Evolutionary conservation across 1,284 basidiomycete species (phyloP).

Genomic region (Ustilago tritici): DNA sequence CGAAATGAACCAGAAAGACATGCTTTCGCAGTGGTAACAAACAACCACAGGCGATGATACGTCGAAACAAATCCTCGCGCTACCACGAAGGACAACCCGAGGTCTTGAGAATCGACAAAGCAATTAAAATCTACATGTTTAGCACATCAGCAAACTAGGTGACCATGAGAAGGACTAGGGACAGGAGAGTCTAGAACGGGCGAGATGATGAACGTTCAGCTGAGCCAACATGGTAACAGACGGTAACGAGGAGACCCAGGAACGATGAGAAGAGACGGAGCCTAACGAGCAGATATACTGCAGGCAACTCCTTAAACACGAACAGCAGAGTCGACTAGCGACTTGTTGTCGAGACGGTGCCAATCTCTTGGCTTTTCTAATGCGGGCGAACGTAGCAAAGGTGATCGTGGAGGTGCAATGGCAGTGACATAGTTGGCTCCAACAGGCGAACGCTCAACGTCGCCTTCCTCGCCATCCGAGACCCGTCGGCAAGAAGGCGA

Average conservation of each 20-base stretch:
- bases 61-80: not conserved
- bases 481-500: slow-evolving; percentile 30
- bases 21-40: not conserved
- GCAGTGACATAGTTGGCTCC: slow-evolving; percentile 26
- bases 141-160: slow-evolving; percentile 9
- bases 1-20: too few species aligned
- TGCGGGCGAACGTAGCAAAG: slow-evolving; percentile 12
- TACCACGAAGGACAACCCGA: not conserved
- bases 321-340: slow-evolving; percentile 33
- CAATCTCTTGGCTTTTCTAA: slow-evolving; percentile 37
- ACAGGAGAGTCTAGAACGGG: not conserved
- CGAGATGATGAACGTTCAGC: not conserved
- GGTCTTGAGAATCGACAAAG: not conserved
- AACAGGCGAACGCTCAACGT: slow-evolving; percentile 19
- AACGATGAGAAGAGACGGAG: not conserved
- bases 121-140: slow-evolving; percentile 19
- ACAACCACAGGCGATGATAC: not conserved
- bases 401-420: slow-evolving; percentile 11
- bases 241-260: not conserved
- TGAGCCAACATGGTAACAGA: not conserved
- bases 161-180: not conserved
- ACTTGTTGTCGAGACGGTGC: slow-evolving; percentile 43
- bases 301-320: slow-evolving; percentile 11
- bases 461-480: slow-evolving; percentile 38
- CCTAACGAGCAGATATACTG: not conserved